These are phyloP conservation scores for Malbranchea cinnamomea DNA, from an alignment of 2,329 filamentous ascomycete genomes.

Conservation along the genomic window DNA sequence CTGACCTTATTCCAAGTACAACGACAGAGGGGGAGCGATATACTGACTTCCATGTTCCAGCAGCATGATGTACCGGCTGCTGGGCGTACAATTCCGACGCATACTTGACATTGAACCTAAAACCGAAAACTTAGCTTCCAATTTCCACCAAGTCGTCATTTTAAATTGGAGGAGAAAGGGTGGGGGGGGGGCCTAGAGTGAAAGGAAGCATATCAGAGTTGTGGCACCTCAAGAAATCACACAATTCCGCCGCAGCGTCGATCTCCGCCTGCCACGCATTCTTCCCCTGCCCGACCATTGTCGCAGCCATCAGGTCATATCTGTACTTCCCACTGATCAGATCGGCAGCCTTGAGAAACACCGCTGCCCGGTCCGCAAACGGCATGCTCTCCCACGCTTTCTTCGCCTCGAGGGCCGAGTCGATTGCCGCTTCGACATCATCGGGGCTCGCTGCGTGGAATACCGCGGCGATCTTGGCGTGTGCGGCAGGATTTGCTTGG, in stretches of 20 bases:
- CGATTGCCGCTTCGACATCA: constrained; percentile 67
- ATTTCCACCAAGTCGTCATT: background rate
- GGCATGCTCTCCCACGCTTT: constrained; percentile 71
- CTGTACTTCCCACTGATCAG: constrained; percentile 83
- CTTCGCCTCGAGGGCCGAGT: constrained; percentile 73
- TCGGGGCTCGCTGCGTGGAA: constrained; percentile 68
- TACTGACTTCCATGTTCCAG: constrained; percentile 68
- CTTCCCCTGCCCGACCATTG: constrained; percentile 94
- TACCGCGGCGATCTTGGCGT: constrained; percentile 59
- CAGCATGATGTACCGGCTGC: constrained; percentile 70
- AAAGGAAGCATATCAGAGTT: background rate
- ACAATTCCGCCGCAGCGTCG: constrained; percentile 80
- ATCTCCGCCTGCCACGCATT: constrained; percentile 99
- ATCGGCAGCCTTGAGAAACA: constrained; percentile 94
- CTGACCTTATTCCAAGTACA: background rate
- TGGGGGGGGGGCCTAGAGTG: background rate
- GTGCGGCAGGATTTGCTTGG: constrained; percentile 76
- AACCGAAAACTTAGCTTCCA: background rate
- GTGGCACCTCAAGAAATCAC: constrained; percentile 62
- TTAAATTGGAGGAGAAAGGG: background rate
- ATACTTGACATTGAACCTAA: constrained; percentile 74
- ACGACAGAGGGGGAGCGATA: background rate
- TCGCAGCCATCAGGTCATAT: constrained; percentile 91
- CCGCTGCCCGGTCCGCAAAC: constrained; percentile 77
- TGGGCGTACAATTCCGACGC: constrained; percentile 79